Evolutionary conservation across 2,329 filamentous ascomycete species (phyloP).

Genomic region (Sporothrix variecibatus): DNA sequence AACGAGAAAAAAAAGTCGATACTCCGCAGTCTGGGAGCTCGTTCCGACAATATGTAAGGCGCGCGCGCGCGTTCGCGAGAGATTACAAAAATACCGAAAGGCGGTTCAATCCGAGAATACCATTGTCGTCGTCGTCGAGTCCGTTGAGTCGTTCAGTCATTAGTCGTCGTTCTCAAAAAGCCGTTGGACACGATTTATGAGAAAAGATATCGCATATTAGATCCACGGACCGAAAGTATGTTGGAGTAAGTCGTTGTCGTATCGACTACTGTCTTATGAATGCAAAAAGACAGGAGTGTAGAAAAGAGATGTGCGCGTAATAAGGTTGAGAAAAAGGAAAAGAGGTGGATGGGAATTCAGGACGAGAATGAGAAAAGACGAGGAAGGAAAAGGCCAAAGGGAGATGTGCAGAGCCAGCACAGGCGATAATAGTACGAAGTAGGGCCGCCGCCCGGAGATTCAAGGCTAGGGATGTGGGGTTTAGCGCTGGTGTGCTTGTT

Average conservation of each 20-base stretch:
- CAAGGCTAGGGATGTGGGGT: slow-evolving; percentile 20
- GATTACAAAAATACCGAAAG: neutral
- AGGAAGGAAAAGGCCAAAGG: neutral
- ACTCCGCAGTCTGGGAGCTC: neutral
- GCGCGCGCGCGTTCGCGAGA: slow-evolving; percentile 6
- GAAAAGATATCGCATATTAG: neutral
- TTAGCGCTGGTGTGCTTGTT: slow-evolving; percentile 15
- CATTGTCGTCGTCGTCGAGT: neutral
- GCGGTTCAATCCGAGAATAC: neutral
- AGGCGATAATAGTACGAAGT: neutral
- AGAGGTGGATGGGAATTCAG: neutral
- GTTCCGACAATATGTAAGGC: neutral
- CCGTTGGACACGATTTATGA: neutral
- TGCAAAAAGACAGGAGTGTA: neutral
- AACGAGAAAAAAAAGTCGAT: neutral
- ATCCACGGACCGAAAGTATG: neutral
- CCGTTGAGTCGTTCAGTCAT: neutral
- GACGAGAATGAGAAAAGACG: neutral
- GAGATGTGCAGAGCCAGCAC: neutral
- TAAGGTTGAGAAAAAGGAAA: too few relatives aligned
- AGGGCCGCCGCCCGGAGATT: neutral
- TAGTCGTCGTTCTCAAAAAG: neutral
- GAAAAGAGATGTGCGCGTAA: neutral
- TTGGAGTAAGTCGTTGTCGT: neutral
- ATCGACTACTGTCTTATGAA: neutral